These are phyloP conservation scores for Candida silvatica DNA, from an alignment of 805 yeast genomes.

Conservation along the genomic window DNA sequence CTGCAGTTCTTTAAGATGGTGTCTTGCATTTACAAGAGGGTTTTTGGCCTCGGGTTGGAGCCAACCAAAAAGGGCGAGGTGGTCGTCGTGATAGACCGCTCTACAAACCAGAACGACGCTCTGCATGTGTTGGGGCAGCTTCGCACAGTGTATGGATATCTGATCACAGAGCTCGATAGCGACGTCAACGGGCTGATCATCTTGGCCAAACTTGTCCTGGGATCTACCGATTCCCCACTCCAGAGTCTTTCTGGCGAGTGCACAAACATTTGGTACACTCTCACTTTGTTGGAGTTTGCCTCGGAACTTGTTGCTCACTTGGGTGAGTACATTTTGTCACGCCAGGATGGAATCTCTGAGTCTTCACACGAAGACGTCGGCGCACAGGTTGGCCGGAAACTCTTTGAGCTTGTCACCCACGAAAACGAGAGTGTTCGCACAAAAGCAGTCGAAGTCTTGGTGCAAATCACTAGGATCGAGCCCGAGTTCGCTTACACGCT, in stretches of 20 bases:
- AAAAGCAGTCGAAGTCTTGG: slow-evolving; percentile 29
- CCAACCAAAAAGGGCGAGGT: slow-evolving; percentile 12
- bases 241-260: slow-evolving; percentile 4
- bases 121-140: slow-evolving; percentile 16
- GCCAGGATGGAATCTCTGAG: slow-evolving; percentile 18
- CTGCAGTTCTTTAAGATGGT: slow-evolving; percentile 20
- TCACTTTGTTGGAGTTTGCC: slow-evolving; percentile 20
- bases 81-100: slow-evolving; percentile 3
- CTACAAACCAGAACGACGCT: not conserved
- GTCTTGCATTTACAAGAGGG: slow-evolving; percentile 13
- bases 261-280: slow-evolving; percentile 18
- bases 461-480: slow-evolving; percentile 24
- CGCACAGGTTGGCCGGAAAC: slow-evolving; percentile 23
- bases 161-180: slow-evolving; percentile 23
- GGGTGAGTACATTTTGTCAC: slow-evolving; percentile 24
- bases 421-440: slow-evolving; percentile 33
- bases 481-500: slow-evolving; percentile 22
- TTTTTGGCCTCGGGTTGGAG: slow-evolving; percentile 10
- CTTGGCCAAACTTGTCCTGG: slow-evolving; percentile 18
- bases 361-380: slow-evolving; percentile 21
- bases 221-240: slow-evolving; percentile 4
- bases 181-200: slow-evolving; percentile 26
- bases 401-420: slow-evolving; percentile 29
- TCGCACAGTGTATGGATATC: slow-evolving; percentile 19
- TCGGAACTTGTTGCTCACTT: slow-evolving; percentile 20